Conservation (phyloP, 345 rosid genomes). For the Hibiscus tridactylites region DNA sequence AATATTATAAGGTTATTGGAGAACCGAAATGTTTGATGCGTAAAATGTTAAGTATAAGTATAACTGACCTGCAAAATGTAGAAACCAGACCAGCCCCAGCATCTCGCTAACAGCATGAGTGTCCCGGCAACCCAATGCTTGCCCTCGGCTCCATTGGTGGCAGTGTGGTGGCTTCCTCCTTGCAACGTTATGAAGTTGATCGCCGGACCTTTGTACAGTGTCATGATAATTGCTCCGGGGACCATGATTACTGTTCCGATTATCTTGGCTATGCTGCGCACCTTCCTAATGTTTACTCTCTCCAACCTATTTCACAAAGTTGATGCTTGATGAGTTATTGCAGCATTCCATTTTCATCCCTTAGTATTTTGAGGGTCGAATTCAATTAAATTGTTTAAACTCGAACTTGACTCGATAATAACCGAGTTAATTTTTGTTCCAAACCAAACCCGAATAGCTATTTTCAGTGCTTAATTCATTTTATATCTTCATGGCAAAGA, state of each 20-base stretch:
- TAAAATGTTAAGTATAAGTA: not conserved
- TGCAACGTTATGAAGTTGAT: constrained; percentile 33
- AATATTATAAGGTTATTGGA: not conserved
- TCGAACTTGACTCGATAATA: too few species aligned
- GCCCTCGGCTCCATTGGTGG: constrained; percentile 16
- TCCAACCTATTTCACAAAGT: constrained; percentile 41
- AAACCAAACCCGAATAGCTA: too few species aligned
- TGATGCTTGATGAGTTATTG: too few species aligned
- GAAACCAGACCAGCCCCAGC: constrained; percentile 67
- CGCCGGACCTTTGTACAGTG: constrained; percentile 82
- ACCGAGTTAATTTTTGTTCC: too few species aligned
- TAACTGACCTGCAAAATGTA: constrained; percentile 69
- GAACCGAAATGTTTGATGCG: not conserved
- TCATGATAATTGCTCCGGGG: constrained; percentile 86
- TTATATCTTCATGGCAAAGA: too few species aligned
- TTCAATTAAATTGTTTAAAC: too few species aligned
- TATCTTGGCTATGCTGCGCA: constrained; percentile 63
- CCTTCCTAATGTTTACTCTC: constrained; percentile 49
- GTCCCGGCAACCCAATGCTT: constrained; percentile 63
- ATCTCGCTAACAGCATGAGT: constrained; percentile 50
- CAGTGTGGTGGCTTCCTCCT: constrained; percentile 27
- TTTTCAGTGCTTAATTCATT: too few species aligned
- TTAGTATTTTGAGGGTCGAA: too few species aligned
- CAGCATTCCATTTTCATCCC: too few species aligned
- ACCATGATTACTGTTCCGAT: constrained; percentile 72